phyloP scores from a whole-genome alignment of 371 early-diverging fungal genomes.

The Dichotomocladium elegans region DNA sequence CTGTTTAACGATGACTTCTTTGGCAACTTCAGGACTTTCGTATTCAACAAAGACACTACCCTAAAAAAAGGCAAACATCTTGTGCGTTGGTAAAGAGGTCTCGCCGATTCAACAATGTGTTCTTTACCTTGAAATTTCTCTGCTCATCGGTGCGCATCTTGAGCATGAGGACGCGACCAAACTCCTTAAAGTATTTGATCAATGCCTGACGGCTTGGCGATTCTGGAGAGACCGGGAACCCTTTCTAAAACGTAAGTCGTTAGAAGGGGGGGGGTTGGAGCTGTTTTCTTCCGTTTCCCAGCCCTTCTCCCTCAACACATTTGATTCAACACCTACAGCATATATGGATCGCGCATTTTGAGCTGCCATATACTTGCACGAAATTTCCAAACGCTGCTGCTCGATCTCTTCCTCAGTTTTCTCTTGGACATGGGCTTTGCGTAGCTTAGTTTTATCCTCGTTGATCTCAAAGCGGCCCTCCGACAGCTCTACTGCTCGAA shows the following conservation, averaged over 20 bases:
- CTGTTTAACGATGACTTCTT: constrained; percentile 15
- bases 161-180: constrained; percentile 33
- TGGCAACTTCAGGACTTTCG: constrained; percentile 26
- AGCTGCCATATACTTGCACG: constrained; percentile 9
- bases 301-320: not conserved
- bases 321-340: constrained; percentile 22
- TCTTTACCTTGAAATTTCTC: constrained; percentile 21
- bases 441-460: constrained; percentile 38
- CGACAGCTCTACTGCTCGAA: constrained; percentile 22
- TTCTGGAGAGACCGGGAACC: constrained; percentile 17
- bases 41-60: constrained; percentile 49
- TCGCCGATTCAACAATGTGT: not conserved
- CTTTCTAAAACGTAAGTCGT: constrained; percentile 4
- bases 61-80: too few species aligned
- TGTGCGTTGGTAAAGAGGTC: not conserved
- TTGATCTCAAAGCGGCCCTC: constrained; percentile 28
- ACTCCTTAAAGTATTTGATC: constrained; percentile 21
- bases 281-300: not conserved
- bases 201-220: not conserved
- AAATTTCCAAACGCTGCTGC: constrained; percentile 1
- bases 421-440: constrained; percentile 11
- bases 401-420: constrained; percentile 4
- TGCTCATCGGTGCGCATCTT: constrained; percentile 35
- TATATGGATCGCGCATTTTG: constrained; percentile 38
- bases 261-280: too few species aligned